Conservation (phyloP, 1,284 basidiomycete species). For the Fomitopsis pinicola region DNA sequence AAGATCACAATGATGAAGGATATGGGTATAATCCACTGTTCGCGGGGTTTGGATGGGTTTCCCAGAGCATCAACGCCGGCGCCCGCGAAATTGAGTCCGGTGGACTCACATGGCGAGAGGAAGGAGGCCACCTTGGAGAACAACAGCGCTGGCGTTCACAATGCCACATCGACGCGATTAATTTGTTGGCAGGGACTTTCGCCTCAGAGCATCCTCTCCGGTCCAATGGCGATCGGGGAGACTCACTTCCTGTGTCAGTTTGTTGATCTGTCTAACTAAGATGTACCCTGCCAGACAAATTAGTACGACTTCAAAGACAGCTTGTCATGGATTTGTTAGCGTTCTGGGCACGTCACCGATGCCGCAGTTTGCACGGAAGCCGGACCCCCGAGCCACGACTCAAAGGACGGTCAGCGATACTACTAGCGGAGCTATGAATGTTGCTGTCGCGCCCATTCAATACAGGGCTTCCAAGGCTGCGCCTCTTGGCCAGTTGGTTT, state of each 20-base stretch:
- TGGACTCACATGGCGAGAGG: slow-evolving; percentile 54
- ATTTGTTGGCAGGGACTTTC: background rate
- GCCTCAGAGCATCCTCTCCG: no score
- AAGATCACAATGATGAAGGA: slow-evolving; percentile 69
- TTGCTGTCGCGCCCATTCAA: background rate
- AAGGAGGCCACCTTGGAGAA: slow-evolving; percentile 92
- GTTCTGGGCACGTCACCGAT: background rate
- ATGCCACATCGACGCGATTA: slow-evolving; percentile 56
- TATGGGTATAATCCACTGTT: slow-evolving; percentile 90
- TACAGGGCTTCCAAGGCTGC: no score
- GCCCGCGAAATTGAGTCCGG: background rate
- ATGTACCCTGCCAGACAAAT: background rate
- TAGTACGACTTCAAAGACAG: background rate
- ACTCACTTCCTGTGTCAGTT: background rate
- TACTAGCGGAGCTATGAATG: background rate
- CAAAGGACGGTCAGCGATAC: background rate
- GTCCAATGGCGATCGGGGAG: background rate
- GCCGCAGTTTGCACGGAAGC: background rate
- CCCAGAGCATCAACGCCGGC: background rate
- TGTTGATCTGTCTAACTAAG: background rate
- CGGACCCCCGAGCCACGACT: background rate
- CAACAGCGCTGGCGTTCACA: slow-evolving; percentile 89
- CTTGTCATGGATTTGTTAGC: background rate
- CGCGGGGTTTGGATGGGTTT: slow-evolving; percentile 67
- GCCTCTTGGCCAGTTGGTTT: no score